Evolutionary conservation across 768 basidiomycete species (phyloP).

Genomic region (Lanmaoa rubissima): DNA sequence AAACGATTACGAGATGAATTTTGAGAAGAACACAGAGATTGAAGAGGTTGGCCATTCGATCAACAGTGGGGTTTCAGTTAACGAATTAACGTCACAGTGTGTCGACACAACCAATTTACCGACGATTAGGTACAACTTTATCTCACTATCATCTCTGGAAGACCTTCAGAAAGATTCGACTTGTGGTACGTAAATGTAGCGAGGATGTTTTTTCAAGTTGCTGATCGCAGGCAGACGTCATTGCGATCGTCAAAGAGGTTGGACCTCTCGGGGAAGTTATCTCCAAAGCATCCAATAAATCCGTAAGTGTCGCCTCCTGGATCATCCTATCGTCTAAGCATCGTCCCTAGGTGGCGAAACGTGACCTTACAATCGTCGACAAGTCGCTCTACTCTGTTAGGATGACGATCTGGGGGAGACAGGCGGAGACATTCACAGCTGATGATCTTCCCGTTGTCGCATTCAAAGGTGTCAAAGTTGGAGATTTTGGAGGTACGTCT

Average conservation of each 20-base stretch:
- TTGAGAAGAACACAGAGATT: slow-evolving; percentile 83
- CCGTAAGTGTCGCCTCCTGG: slow-evolving; percentile 37
- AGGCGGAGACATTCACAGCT: slow-evolving; percentile 77
- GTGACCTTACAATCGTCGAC: slow-evolving; percentile 89
- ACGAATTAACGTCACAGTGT: slow-evolving; percentile 52
- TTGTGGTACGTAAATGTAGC: slow-evolving; percentile 56
- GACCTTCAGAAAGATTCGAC: slow-evolving; percentile 73
- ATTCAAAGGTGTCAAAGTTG: slow-evolving; percentile 91
- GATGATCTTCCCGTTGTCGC: slow-evolving; percentile 73
- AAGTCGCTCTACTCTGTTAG: slow-evolving; percentile 73
- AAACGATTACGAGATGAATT: slow-evolving; percentile 90
- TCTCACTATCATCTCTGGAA: slow-evolving; percentile 60
- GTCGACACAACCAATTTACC: slow-evolving; percentile 76
- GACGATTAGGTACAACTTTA: slow-evolving; percentile 81
- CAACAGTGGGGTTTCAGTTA: neutral
- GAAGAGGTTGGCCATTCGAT: slow-evolving; percentile 59
- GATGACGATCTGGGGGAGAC: slow-evolving; percentile 94
- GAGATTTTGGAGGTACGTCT: slow-evolving; percentile 78
- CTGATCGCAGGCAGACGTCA: slow-evolving; percentile 59
- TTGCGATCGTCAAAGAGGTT: slow-evolving; percentile 82
- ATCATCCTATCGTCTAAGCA: neutral
- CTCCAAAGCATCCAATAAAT: slow-evolving; percentile 65
- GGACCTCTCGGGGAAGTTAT: slow-evolving; percentile 66
- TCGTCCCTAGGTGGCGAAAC: slow-evolving; percentile 67
- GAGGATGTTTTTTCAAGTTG: neutral